A percentile compares a stretch with the other conserved stretches of the same genome.
Evolutionary conservation across 352 stramenopile genomes (phyloP).

Genomic region (Globisporangium cystogenes): DNA sequence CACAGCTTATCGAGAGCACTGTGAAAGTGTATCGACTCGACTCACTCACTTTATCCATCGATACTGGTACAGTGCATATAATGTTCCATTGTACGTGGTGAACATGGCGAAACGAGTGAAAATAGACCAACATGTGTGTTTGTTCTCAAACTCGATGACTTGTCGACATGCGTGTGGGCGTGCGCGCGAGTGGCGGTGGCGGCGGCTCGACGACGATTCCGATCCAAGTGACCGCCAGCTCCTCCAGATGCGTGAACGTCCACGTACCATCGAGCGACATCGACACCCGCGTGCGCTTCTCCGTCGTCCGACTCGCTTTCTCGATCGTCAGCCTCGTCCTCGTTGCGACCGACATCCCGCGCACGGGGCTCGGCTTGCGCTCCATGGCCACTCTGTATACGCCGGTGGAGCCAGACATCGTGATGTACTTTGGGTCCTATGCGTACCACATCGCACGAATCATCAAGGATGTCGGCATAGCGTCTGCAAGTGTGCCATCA

Average conservation of each 20-base stretch:
- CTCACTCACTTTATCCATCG: too few relatives aligned
- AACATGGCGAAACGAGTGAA: too few relatives aligned
- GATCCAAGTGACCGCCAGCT: not conserved
- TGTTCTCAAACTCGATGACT: not conserved
- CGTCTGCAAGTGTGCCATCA: not conserved
- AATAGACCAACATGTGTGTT: too few relatives aligned
- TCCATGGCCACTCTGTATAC: slow-evolving; percentile 17
- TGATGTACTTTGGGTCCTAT: slow-evolving; percentile 40
- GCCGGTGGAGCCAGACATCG: slow-evolving; percentile 18
- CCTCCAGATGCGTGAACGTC: not conserved
- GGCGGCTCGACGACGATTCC: not conserved
- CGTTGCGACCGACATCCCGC: slow-evolving; percentile 42
- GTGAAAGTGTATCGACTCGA: too few relatives aligned
- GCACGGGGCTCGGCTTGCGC: slow-evolving; percentile 31
- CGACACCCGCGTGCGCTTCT: slow-evolving; percentile 17
- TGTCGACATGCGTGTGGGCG: not conserved
- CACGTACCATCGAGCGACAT: not conserved
- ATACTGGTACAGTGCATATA: too few relatives aligned
- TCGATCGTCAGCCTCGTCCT: slow-evolving; percentile 33
- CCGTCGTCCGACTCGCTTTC: slow-evolving; percentile 19
- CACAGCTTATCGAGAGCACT: too few relatives aligned
- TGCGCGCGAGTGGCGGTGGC: not conserved
- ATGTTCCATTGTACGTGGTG: too few relatives aligned
- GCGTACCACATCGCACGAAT: slow-evolving; percentile 33
- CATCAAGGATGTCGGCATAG: slow-evolving; percentile 1